Percentiles rank a stretch among this genome's conserved stretches.
Evolutionary conservation across 108 stramenopile species (phyloP).

Genomic region (Parietichytrium sp.): DNA sequence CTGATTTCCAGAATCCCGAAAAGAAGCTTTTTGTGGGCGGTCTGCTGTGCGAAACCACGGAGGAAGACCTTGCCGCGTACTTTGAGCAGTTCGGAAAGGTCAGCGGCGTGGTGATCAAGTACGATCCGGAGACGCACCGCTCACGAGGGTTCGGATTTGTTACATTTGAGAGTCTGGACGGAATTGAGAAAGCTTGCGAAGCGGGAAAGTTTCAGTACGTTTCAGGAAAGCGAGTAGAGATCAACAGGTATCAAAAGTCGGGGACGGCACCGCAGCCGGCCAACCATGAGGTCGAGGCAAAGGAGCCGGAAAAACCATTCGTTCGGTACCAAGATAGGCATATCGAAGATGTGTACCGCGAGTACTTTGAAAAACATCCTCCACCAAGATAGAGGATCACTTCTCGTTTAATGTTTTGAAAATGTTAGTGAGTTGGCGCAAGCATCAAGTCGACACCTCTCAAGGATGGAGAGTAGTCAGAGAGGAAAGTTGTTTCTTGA

Average conservation of each 20-base stretch:
- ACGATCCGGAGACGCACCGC: not conserved
- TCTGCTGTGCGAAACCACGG: constrained; percentile 1
- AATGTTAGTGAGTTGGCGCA: no score
- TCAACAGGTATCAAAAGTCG: constrained; percentile 27
- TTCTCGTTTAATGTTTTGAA: no score
- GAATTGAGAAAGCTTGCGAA: constrained; percentile 19
- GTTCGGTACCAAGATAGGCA: no score
- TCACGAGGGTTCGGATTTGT: not conserved
- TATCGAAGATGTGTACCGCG: no score
- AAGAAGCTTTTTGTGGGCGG: constrained; percentile 31
- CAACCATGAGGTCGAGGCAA: no score
- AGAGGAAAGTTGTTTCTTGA: no score
- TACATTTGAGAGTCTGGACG: constrained; percentile 26
- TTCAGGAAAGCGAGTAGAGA: constrained; percentile 4
- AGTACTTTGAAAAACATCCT: no score
- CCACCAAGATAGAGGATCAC: no score
- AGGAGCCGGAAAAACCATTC: no score
- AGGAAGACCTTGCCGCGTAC: not conserved
- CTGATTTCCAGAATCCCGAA: constrained; percentile 4
- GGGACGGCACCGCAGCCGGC: no score
- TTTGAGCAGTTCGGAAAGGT: not conserved
- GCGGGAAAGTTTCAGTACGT: not conserved
- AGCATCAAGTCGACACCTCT: no score
- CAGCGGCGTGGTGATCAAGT: constrained; percentile 18
- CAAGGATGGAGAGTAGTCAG: no score